A percentile compares a stretch with the other conserved stretches of the same genome.
phyloP scores from a whole-genome alignment of 495 filamentous ascomycete genomes.

The Apodospora peruviana region DNA sequence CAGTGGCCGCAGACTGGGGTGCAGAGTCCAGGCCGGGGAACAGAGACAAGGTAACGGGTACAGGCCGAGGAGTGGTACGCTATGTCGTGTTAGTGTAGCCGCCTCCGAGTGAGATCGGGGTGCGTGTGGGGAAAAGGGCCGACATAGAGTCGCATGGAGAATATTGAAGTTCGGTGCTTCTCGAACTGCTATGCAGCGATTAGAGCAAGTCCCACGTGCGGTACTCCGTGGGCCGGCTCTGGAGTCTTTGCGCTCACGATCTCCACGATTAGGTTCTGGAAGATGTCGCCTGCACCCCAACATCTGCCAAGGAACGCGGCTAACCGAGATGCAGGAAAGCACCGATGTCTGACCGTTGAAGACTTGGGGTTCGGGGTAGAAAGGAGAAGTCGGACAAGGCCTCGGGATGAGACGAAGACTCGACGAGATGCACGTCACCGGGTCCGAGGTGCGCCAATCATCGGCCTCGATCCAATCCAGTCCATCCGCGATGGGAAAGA shows the following conservation, averaged over 20 bases:
- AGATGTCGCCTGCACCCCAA: no score
- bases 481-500: background rate
- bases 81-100: background rate
- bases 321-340: constrained; percentile 13
- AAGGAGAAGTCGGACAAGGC: background rate
- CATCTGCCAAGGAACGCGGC: background rate
- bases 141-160: constrained; percentile 2
- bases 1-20: background rate
- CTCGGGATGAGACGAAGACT: background rate
- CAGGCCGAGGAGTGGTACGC: background rate
- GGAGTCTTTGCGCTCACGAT: no score
- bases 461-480: background rate
- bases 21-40: background rate
- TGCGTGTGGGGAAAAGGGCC: constrained; percentile 12
- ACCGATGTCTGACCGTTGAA: constrained; percentile 15
- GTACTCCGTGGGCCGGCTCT: no score
- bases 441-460: background rate
- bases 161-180: constrained; percentile 9
- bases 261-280: no score
- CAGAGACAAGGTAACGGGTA: background rate
- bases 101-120: no score
- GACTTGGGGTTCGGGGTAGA: background rate
- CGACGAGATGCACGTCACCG: background rate
- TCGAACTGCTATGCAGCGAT: background rate
- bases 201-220: background rate